Percentiles rank a stretch among this genome's conserved stretches.
phyloP scores from a whole-genome alignment of 345 rosid genomes.

The Microcos paniculata region DNA sequence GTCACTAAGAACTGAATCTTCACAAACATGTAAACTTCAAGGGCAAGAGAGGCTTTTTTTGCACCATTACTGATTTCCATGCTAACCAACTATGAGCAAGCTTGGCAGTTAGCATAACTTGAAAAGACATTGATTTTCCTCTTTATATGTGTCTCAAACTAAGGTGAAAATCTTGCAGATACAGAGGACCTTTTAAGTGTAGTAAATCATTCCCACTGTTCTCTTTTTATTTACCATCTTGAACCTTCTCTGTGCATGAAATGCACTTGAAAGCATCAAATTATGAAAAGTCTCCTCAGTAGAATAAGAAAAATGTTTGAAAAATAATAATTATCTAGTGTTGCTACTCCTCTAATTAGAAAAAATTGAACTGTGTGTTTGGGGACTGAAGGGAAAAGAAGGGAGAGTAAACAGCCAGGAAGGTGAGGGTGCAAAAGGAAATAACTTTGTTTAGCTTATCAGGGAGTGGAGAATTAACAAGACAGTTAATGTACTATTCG shows the following conservation, averaged over 20 bases:
- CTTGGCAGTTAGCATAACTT: neutral
- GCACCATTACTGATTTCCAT: neutral
- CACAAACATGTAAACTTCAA: neutral
- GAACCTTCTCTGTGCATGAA: neutral
- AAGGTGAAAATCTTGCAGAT: neutral
- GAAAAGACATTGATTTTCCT: neutral
- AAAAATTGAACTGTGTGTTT: neutral
- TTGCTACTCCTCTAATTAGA: neutral
- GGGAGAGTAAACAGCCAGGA: neutral
- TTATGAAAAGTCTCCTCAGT: neutral
- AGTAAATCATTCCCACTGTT: neutral
- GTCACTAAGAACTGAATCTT: neutral
- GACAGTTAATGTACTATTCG: neutral
- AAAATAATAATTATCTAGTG: neutral
- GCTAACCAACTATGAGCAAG: neutral
- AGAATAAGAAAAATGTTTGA: neutral
- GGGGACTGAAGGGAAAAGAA: neutral
- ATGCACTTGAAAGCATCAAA: neutral
- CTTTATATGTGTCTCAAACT: neutral
- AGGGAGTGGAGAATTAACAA: neutral
- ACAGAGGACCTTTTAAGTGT: too few relatives aligned
- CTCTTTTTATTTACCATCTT: neutral
- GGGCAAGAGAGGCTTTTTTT: neutral
- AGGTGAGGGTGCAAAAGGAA: neutral
- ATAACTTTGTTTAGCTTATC: neutral